Percentiles rank a stretch among this genome's conserved stretches.
Conservation (phyloP, 306 rosid genomes). For the Dicorynia guianensis region DNA sequence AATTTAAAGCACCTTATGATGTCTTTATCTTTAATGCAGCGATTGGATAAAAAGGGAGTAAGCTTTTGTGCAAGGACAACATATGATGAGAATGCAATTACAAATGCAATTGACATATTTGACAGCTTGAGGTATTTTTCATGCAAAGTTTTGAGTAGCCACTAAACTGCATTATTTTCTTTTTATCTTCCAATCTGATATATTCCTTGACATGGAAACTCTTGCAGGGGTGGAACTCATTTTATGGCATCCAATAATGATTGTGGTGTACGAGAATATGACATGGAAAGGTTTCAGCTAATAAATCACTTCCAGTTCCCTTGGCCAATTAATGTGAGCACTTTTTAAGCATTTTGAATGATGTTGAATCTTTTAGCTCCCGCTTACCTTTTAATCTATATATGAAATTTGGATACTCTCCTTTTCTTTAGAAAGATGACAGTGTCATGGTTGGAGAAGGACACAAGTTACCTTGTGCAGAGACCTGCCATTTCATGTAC, state of each 20-base stretch:
- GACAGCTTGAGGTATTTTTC: constrained; percentile 71
- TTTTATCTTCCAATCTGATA: constrained; percentile 10
- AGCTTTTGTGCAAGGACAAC: constrained; percentile 83
- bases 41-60: constrained; percentile 75
- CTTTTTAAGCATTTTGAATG: constrained; percentile 29
- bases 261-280: constrained; percentile 77
- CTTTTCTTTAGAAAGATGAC: too few species aligned
- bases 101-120: constrained; percentile 83
- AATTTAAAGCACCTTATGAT: constrained; percentile 26
- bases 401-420: not conserved
- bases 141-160: constrained; percentile 19
- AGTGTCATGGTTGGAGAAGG: too few species aligned
- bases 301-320: constrained; percentile 77
- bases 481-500: too few species aligned
- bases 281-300: constrained; percentile 82
- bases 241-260: constrained; percentile 87
- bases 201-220: constrained; percentile 38
- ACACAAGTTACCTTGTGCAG: too few species aligned
- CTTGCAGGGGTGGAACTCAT: constrained; percentile 78
- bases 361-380: not conserved
- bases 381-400: not conserved
- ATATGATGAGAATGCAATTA: constrained; percentile 84
- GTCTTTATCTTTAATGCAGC: constrained; percentile 57
- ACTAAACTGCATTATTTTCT: not conserved
- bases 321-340: constrained; percentile 91